Conservation (phyloP, 108 stramenopile species). For the Conticribra guillardii region DNA sequence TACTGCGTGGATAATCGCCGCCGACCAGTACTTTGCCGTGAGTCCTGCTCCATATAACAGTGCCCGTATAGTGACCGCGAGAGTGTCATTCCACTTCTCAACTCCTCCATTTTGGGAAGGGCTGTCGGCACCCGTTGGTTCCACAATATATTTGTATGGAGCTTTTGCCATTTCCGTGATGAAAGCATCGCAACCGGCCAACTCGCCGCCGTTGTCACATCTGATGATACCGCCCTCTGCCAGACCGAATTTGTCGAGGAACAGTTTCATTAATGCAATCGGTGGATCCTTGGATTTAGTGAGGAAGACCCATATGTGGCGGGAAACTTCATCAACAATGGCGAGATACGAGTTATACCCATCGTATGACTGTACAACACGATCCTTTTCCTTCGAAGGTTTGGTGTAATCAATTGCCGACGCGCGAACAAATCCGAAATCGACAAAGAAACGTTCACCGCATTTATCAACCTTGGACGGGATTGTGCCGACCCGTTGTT, state of each 20-base stretch:
- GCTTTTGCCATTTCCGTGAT: not conserved
- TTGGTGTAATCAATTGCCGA: slow-evolving; percentile 6
- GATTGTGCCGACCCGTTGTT: not conserved
- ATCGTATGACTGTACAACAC: not conserved
- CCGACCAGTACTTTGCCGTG: no score
- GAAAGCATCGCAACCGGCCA: slow-evolving; percentile 12
- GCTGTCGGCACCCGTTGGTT: slow-evolving; percentile 23
- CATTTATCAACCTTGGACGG: not conserved
- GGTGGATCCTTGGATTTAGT: slow-evolving; percentile 9
- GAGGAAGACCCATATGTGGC: no score
- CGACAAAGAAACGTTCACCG: not conserved
- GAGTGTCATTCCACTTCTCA: no score
- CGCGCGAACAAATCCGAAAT: no score
- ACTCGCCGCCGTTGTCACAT: slow-evolving; percentile 12
- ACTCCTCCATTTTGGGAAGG: no score
- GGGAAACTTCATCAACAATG: no score
- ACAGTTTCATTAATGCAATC: not conserved
- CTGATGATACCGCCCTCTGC: not conserved
- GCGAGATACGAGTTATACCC: no score
- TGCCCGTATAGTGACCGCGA: not conserved
- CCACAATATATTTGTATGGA: not conserved
- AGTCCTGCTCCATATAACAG: slow-evolving; percentile 9
- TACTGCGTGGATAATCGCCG: slow-evolving; percentile 5
- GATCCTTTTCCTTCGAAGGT: not conserved
- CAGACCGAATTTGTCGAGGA: not conserved